Evolutionary conservation across 176 grass and related monocot genomes (phyloP), one percentile per base, ranked within the genome.

Genomic region (Pharus latifolius): DNA sequence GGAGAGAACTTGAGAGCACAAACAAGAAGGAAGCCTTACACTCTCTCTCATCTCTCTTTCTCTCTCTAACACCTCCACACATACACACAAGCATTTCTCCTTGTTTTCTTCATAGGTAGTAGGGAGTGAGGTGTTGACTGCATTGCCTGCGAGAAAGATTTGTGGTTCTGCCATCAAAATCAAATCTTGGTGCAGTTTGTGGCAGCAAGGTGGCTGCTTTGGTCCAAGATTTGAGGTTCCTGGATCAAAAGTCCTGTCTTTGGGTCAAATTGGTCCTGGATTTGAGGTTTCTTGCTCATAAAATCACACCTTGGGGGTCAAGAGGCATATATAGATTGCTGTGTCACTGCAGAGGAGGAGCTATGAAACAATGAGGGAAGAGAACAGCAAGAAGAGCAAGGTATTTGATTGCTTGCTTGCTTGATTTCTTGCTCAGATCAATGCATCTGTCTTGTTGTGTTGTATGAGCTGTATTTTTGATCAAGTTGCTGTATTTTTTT

Each of bases 371-470:
- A 93, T 94, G 90, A 94, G 66, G 31, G 82, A 88, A 37, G 86
- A 86, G 43, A 83, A 75, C 80, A 26, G 40, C 49, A 88, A 96
- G 77, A 91, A 88, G 81, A 88, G 70, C 81, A 96, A 91, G 91
- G 91, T 96, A 74, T 1, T 18, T 7, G 26, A 15, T 5, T 4
- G 6, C n/a, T n/a, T n/a, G n/a, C n/a, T n/a, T 14, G 48, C 44
- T 25, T 64, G 23, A 56, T 81, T 23, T 72, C 56, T 27, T 49
- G 13, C 45, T 62, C 35, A 33, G 19, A 62, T 48, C 56, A 38
- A 17, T 43, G 1, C 19, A 46, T 70, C 19, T 10, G 14, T 64
- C 10, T 49, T 32, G 27, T 42, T 54, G 51, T 60, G 59, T 69
- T 46, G 23, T 54, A 49, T 57, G 7, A 69, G 64, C 43, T 49